Conservation (phyloP, 208 protist genomes). For the Crithidia expoeki region DNA sequence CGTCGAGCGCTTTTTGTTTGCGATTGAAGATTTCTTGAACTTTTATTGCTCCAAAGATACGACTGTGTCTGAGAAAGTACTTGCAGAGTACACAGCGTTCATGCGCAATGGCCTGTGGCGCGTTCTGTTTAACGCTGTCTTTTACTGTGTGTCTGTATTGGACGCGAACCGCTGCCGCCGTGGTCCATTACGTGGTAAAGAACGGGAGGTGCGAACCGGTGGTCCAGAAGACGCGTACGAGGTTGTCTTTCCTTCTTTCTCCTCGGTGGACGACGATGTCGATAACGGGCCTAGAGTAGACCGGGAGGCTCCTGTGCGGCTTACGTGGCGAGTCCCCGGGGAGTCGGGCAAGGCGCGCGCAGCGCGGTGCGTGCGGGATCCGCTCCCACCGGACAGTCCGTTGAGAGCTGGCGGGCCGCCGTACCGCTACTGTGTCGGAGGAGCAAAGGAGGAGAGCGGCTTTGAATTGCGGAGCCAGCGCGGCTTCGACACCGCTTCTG, state of each 20-base stretch:
- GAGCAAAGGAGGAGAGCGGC: neutral
- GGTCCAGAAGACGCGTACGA: constrained; percentile 42
- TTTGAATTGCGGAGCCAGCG: neutral
- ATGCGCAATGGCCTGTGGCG: constrained; percentile 53
- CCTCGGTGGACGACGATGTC: constrained; percentile 8
- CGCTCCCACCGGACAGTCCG: constrained; percentile 15
- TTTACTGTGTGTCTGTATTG: constrained; percentile 60
- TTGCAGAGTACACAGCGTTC: constrained; percentile 5
- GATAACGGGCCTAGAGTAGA: neutral
- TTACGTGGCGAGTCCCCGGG: constrained; percentile 17
- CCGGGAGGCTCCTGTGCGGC: constrained; percentile 20
- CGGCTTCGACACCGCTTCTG: neutral
- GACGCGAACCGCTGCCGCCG: constrained; percentile 26
- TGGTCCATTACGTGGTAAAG: constrained; percentile 4
- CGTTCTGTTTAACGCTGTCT: constrained; percentile 64
- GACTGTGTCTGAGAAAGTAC: neutral
- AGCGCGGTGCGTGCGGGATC: constrained; percentile 22
- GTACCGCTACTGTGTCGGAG: no score
- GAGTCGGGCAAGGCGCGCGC: constrained; percentile 19
- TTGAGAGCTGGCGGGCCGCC: constrained; percentile 9
- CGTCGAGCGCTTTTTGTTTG: constrained; percentile 21
- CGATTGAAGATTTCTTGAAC: constrained; percentile 18
- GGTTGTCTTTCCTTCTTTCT: constrained; percentile 27
- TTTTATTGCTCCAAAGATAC: constrained; percentile 3
- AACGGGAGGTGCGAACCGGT: constrained; percentile 35